Evolutionary conservation across 495 filamentous ascomycete species (phyloP), one percentile per base, ranked within the genome.

Genomic region (Aspergillus bridgeri): DNA sequence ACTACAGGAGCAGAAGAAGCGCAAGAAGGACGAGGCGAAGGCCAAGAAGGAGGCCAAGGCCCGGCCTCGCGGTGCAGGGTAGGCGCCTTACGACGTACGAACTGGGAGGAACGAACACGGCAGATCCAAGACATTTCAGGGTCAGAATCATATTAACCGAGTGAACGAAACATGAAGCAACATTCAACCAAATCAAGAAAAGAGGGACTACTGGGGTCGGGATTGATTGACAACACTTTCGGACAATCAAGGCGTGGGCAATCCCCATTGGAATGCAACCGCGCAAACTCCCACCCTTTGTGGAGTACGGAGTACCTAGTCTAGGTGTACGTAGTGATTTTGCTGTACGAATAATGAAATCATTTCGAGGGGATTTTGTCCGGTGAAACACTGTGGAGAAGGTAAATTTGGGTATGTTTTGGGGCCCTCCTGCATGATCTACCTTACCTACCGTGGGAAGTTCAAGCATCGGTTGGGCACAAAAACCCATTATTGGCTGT

Each of bases 1-100:
- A 75, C 73, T 87, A 27, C 89, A 88, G 59, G 88, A 89, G 63
- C 91, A 90, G 72, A 96, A 93, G 78, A 96, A 96, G 80, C 93
- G 91, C 76, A 80, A 89, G 66, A 99, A 96, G 80, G 85, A 87
- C 51, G 90, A 92, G 57, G 87, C 90, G 61, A 86, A 86, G 69
- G 81, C 80, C 52, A 98, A 97, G 79, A 94, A 96, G 71, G 90
- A 89, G 63, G 86, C 87, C 0, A 96, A 96, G 73, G 74, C 83
- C 0, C 96, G 95, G 77, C 89, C 90, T 19, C 91, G 90, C 69
- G 89, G 86, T 42, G 83, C 88, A 24, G 76, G 68, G 33, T 81
- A 69, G 22, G n/a, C n/a, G n/a, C n/a, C n/a, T n/a, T n/a, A n/a
- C n/a, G n/a, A n/a, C n/a, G n/a, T n/a, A n/a, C n/a, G n/a, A n/a